A percentile compares a stretch with the other conserved stretches of the same genome.
These are phyloP conservation scores for Beauveria bassiana DNA, from an alignment of 2,329 filamentous ascomycete species.

Conservation along the genomic window DNA sequence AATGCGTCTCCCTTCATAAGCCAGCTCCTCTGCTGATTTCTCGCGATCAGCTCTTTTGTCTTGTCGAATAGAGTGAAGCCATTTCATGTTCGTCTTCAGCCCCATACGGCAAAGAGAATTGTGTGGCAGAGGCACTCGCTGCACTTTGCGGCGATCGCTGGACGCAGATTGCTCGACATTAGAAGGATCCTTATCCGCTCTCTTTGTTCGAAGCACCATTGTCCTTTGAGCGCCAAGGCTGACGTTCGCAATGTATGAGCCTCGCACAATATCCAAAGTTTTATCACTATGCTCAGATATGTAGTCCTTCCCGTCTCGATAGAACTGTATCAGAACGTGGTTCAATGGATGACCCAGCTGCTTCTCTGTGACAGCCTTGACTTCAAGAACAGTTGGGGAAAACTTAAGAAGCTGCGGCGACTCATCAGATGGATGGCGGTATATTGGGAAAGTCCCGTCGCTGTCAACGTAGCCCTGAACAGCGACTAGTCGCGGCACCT, in stretches of 20 bases:
- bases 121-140: conserved; percentile 71
- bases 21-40: conserved; percentile 62
- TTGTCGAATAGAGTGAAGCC: conserved; percentile 85
- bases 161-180: conserved; percentile 13
- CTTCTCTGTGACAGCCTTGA: conserved; percentile 62
- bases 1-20: conserved; percentile 70
- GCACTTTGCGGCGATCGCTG: conserved; percentile 42
- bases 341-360: conserved; percentile 75
- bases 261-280: conserved; percentile 78
- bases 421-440: conserved; percentile 88
- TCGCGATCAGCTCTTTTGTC: conserved; percentile 68
- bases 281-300: conserved; percentile 98
- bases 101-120: conserved; percentile 85
- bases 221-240: conserved; percentile 86
- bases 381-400: conserved; percentile 60
- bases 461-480: conserved; percentile 67
- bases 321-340: conserved; percentile 87
- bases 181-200: conserved; percentile 36
- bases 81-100: conserved; percentile 70
- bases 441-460: conserved; percentile 77
- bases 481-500: conserved; percentile 84
- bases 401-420: conserved; percentile 71
- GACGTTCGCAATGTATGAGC: conserved; percentile 82
- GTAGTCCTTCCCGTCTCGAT: conserved; percentile 80
- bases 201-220: conserved; percentile 85